Percentiles rank a stretch among this genome's conserved stretches.
Conservation (phyloP, 306 rosid species). For the Cicer chorassanicum region DNA sequence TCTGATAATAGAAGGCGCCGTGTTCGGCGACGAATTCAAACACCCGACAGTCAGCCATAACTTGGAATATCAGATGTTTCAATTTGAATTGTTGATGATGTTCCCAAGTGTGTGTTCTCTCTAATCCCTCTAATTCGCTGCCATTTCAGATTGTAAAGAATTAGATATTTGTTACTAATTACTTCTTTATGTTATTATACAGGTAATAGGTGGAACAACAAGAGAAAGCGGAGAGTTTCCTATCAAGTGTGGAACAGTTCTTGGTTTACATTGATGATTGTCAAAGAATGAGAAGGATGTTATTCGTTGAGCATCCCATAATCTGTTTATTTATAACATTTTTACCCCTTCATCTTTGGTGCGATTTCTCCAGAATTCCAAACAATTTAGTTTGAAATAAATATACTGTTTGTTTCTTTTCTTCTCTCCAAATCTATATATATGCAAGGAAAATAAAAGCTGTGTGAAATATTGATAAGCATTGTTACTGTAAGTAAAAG, state of each 20-base stretch:
- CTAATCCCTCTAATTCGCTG: conserved; percentile 22
- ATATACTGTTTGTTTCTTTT: conserved; percentile 33
- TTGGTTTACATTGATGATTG: conserved; percentile 42
- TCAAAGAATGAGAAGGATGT: conserved; percentile 49
- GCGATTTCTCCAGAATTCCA: conserved; percentile 46
- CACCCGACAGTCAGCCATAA: conserved; percentile 78
- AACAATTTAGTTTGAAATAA: conserved; percentile 53
- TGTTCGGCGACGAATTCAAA: conserved; percentile 54
- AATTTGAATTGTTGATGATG: conserved; percentile 43
- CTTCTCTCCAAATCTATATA: background rate
- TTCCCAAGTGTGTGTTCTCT: conserved; percentile 51
- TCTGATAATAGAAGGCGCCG: conserved; percentile 73
- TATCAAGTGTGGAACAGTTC: conserved; percentile 47
- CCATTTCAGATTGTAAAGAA: conserved; percentile 29
- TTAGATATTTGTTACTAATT: conserved; percentile 34
- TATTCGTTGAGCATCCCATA: conserved; percentile 44
- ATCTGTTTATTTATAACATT: conserved; percentile 48
- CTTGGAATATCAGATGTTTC: conserved; percentile 32
- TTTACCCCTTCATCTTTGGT: conserved; percentile 28
- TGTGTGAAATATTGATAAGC: background rate
- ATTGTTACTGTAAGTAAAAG: background rate
- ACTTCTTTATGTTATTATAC: conserved; percentile 37
- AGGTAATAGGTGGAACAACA: conserved; percentile 48
- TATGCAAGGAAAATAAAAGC: background rate
- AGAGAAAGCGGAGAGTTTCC: conserved; percentile 44